Conservation (phyloP, 164 flowering plant species). For the Magnolia officinalis region DNA sequence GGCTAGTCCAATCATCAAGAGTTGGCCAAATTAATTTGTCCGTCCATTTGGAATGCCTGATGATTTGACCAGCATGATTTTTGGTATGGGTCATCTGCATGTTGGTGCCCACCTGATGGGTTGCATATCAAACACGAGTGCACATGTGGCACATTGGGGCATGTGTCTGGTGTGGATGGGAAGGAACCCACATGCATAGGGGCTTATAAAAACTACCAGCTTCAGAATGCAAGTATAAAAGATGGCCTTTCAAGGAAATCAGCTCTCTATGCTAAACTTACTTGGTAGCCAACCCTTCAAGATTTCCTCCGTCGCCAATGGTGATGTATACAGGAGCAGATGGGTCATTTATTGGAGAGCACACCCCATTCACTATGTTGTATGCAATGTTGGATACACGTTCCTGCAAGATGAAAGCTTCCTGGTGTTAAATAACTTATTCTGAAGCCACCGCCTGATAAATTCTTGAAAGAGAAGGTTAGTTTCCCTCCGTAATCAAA, state of each 20-base stretch:
- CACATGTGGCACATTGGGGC: background rate
- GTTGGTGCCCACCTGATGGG: background rate
- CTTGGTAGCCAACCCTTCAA: constrained; percentile 41
- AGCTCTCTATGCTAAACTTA: constrained; percentile 12
- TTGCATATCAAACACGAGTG: no score
- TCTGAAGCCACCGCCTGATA: background rate
- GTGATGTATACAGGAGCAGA: constrained; percentile 51
- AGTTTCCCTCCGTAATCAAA: no score
- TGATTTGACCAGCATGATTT: no score
- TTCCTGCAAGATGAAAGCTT: constrained; percentile 20
- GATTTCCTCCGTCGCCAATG: constrained; percentile 54
- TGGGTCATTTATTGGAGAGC: constrained; percentile 32
- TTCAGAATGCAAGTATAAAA: background rate
- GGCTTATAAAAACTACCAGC: background rate
- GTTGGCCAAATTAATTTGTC: background rate
- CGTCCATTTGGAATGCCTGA: no score
- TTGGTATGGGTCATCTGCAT: background rate
- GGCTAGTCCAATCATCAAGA: background rate
- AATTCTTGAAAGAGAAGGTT: background rate
- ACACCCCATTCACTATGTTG: constrained; percentile 30
- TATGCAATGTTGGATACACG: constrained; percentile 44
- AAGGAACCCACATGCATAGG: background rate
- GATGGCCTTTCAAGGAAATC: background rate
- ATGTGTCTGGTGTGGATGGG: background rate
- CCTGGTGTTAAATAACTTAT: background rate